phyloP scores from a whole-genome alignment of 495 filamentous ascomycete species.

The Cetradonia linearis region DNA sequence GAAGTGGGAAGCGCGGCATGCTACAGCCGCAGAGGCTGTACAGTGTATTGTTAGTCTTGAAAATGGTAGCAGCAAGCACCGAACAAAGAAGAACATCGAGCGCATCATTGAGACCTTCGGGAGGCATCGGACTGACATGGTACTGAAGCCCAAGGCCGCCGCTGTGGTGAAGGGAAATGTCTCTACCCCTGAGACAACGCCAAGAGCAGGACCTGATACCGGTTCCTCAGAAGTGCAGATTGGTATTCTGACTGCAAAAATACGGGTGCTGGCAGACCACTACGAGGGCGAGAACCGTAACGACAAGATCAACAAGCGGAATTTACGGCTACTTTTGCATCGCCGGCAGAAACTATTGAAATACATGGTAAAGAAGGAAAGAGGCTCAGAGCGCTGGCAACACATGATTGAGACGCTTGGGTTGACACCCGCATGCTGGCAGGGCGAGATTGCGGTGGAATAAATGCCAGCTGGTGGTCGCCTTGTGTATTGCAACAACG shows the following conservation, averaged over 20 bases:
- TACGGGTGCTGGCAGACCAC: constrained; percentile 61
- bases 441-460: constrained; percentile 56
- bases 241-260: constrained; percentile 93
- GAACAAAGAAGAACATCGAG: constrained; percentile 65
- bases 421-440: constrained; percentile 75
- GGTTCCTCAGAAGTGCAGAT: constrained; percentile 93
- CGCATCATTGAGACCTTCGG: constrained; percentile 83
- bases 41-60: constrained; percentile 62
- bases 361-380: constrained; percentile 81
- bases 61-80: constrained; percentile 66
- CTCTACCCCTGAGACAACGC: constrained; percentile 38
- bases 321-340: constrained; percentile 75
- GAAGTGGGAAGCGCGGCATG: constrained; percentile 37
- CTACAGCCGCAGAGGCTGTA: constrained; percentile 54
- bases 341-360: constrained; percentile 75
- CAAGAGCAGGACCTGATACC: constrained; percentile 77
- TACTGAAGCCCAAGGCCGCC: constrained; percentile 47
- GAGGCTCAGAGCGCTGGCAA: constrained; percentile 81
- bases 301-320: constrained; percentile 92
- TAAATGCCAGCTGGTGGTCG: neutral
- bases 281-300: constrained; percentile 44
- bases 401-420: constrained; percentile 72
- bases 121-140: constrained; percentile 74
- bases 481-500: neutral
- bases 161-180: constrained; percentile 21